phyloP scores from a whole-genome alignment of 805 yeast species.

The Candida succiphila region DNA sequence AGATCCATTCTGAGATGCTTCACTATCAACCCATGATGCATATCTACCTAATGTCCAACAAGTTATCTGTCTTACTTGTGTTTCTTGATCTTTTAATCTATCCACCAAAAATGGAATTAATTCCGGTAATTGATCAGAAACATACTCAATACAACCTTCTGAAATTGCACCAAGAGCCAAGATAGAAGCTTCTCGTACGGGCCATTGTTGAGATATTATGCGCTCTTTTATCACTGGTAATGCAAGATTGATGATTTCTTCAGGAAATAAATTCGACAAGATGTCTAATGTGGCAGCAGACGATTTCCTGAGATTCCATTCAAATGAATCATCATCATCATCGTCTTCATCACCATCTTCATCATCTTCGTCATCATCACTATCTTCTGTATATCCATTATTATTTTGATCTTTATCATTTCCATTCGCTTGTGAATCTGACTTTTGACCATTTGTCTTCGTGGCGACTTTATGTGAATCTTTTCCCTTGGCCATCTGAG shows the following conservation, averaged over 20 bases:
- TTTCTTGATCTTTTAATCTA: constrained; percentile 61
- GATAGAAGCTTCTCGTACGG: constrained; percentile 84
- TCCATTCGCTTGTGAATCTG: constrained; percentile 3
- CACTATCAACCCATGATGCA: constrained; percentile 69
- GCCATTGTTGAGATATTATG: constrained; percentile 71
- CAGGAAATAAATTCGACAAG: constrained; percentile 59
- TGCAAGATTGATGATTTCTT: constrained; percentile 51
- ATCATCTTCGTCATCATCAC: constrained; percentile 42
- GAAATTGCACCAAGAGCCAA: constrained; percentile 94
- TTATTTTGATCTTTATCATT: constrained; percentile 8
- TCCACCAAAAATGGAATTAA: constrained; percentile 81
- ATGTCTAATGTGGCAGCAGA: constrained; percentile 89
- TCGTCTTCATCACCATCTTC: constrained; percentile 70
- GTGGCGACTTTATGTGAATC: constrained; percentile 23
- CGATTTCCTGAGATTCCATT: constrained; percentile 91
- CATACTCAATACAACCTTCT: constrained; percentile 71
- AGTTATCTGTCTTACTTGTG: constrained; percentile 83
- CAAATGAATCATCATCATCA: constrained; percentile 54
- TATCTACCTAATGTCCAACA: constrained; percentile 95
- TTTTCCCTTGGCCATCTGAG: constrained; percentile 64
- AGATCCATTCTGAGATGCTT: constrained; percentile 50
- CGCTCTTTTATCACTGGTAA: constrained; percentile 70
- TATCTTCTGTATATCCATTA: constrained; percentile 10
- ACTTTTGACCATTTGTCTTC: constrained; percentile 6
- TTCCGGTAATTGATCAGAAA: constrained; percentile 64